These are phyloP conservation scores for Phalaenopsis equestris DNA, from an alignment of 106 monocot species.

Conservation along the genomic window DNA sequence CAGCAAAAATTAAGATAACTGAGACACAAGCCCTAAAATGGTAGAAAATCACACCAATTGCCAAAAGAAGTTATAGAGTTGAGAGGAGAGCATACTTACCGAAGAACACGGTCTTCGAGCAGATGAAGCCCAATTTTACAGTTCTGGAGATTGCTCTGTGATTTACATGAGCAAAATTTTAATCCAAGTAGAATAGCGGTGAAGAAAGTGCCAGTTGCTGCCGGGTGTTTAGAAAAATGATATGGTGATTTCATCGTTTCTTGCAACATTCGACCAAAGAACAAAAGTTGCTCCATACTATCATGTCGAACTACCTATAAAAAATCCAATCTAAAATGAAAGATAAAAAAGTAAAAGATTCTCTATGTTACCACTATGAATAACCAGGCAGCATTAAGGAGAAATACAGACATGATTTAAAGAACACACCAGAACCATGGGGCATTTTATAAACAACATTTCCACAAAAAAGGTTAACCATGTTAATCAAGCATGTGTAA, in stretches of 20 bases:
- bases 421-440: background rate
- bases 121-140: conserved; percentile 68
- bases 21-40: background rate
- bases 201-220: conserved; percentile 91
- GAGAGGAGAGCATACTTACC: conserved; percentile 29
- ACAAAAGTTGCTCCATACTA: conserved; percentile 92
- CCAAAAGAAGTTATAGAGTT: background rate
- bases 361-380: background rate
- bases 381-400: background rate
- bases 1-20: background rate
- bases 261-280: conserved; percentile 88
- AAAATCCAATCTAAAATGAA: background rate
- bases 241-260: conserved; percentile 88
- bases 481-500: conserved; percentile 1
- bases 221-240: conserved; percentile 91
- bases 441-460: background rate
- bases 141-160: conserved; percentile 74
- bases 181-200: conserved; percentile 94
- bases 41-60: background rate
- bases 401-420: background rate
- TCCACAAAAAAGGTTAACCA: background rate
- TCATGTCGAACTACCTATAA: conserved; percentile 87
- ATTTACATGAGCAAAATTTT: conserved; percentile 85
- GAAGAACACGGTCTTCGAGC: conserved; percentile 80
- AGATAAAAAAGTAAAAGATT: background rate